Evolutionary conservation across 1,284 basidiomycete genomes (phyloP), one percentile per base, ranked within the genome.

Genomic region (Rhodotorula sp.): DNA sequence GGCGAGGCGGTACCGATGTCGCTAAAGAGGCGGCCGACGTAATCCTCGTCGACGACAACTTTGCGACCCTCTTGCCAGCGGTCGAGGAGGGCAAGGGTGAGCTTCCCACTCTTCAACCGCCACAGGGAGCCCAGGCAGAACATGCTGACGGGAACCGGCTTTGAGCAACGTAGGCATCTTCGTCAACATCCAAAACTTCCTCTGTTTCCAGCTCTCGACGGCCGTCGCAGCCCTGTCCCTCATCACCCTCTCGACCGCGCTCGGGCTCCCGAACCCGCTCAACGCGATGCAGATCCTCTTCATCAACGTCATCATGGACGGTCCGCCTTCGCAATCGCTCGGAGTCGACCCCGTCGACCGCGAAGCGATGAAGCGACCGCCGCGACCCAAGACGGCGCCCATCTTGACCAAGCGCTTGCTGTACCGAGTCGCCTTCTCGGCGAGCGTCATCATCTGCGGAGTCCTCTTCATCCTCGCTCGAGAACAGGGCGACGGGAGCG

Each of bases 281-380:
- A 99, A 99, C 80, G 90, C 95, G 5, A 98, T 98, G 94, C 95
- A 75, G 81, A 98, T 99, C 77, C 84, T 99, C 34, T 98, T 97
- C 81, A 97, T 98, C 81, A 98, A 98, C 82, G 97, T 98, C 79
- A 86, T 98, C 64, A 98, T 78, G 95, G 94, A 88, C 70, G 62
- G 88, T 76, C 63, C 67, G 34, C 71, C 70, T 59, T 21, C 68
- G 60, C 64, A 74, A 6, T 67, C 21, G 28, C 85, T 99, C 58
- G 95, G 95, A 62, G 95, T 99, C 8, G 95, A 99, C 82, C 95
- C 95, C 15, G 92, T 95, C 31, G 91, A 97, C 80, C 88, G 88
- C 28, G 90, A 90, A 28, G 88, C 95, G 48, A 97, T 98, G 92
- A 86, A 86, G 38, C 86, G 88, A 70, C 93, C 93, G 1, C 95